Percentiles rank a stretch among this genome's conserved stretches.
These are phyloP conservation scores for Cenococcum geophilum DNA, from an alignment of 495 filamentous ascomycete genomes.

Conservation along the genomic window DNA sequence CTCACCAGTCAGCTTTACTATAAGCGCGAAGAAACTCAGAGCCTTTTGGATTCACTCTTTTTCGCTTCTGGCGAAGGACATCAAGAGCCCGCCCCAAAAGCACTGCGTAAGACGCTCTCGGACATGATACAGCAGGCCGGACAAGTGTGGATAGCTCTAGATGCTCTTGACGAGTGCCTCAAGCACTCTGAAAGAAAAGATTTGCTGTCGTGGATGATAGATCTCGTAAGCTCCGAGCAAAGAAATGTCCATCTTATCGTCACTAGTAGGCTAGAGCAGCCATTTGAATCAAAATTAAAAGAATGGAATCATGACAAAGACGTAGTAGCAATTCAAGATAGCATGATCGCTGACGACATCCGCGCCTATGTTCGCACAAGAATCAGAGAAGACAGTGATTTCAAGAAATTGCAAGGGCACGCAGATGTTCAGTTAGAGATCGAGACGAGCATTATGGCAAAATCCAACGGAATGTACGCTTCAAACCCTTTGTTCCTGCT, in stretches of 20 bases:
- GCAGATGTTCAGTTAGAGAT: conserved; percentile 10
- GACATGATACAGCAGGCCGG: conserved; percentile 16
- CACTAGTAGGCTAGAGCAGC: conserved; percentile 16
- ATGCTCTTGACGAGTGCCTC: conserved; percentile 31
- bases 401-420: neutral
- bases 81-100: neutral
- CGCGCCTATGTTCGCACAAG: neutral
- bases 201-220: conserved; percentile 11
- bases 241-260: too few species aligned
- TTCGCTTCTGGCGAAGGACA: neutral
- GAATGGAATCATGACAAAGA: conserved; percentile 6
- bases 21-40: neutral
- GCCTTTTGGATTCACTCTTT: conserved; percentile 1
- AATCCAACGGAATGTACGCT: conserved; percentile 9
- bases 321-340: neutral
- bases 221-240: conserved; percentile 13
- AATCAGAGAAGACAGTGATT: neutral
- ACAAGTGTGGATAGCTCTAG: conserved; percentile 27
- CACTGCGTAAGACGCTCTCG: conserved; percentile 11
- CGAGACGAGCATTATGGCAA: conserved; percentile 1
- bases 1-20: conserved; percentile 10
- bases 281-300: conserved; percentile 38
- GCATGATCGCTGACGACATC: conserved; percentile 5
- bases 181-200: neutral
- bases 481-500: too few species aligned